Base-by-base conservation (phyloP, 345 rosid genomes). In the Citrus australasica region DNA sequence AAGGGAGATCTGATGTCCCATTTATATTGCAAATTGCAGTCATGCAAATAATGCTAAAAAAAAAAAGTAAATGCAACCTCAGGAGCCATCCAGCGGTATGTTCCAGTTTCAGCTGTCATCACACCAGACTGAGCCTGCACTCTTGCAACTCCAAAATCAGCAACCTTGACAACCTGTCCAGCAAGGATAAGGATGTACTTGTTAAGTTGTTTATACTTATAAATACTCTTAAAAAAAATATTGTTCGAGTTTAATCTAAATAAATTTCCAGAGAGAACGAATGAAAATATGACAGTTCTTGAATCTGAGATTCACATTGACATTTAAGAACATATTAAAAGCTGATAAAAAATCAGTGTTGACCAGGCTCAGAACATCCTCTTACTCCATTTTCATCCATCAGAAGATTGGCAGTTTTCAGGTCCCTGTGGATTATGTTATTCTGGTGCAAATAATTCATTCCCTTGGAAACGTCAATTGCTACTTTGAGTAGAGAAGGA, bases 41-140 rank as follows among this genome's bases (percentile, higher is more conserved):
- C 72, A 59, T 48, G 61, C 21, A 79, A 73, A 71, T 30, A 71
- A 76, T 72, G 73, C 33, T 25, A 40, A 9, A 40, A 9, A 40
- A 40, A 74, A 27, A 78, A 51, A 21, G 10, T 61, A 79, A 78
- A 78, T 71, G 48, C 76, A 82, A 92, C 98, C 94, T 96, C 98
- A 38, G 99, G 99, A 85, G 97, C 98, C 98, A 96, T 96, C 99
- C 99, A 96, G 73, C 97, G 93, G 89, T 96, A 96, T 28, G 99
- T 96, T 83, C 99, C 98, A 71, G 98, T 94, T 89, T 93, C 98
- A 77, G 97, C 98, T 51, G 98, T 94, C 98, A 94, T 93, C 63
- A 94, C 98, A 46, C 97, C 99, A 76, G 97, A 87, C 67, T 92
- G 89, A 76, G 92, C 83, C 88, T 90, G 94, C 86, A 96, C 99